These are phyloP conservation scores for Lichtheimia ornata DNA, from an alignment of 371 early-diverging fungal genomes.

Conservation along the genomic window DNA sequence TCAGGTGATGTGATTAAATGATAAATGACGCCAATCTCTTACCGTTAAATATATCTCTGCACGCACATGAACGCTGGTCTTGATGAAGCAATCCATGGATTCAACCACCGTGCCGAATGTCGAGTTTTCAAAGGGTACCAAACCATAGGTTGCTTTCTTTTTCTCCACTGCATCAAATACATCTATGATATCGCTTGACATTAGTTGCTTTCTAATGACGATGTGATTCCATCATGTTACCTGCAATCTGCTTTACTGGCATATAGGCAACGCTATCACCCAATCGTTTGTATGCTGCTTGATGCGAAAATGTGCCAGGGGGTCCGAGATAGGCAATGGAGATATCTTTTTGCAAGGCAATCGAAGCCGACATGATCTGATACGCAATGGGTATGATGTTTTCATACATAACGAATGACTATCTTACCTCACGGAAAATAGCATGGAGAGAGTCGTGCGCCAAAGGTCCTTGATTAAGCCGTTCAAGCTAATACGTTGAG, in stretches of 20 bases:
- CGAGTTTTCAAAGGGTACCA: slow-evolving; percentile 95
- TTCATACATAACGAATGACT: neutral
- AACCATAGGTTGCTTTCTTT: slow-evolving; percentile 81
- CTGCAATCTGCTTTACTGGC: slow-evolving; percentile 64
- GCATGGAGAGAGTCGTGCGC: slow-evolving; percentile 74
- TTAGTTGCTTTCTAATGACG: neutral
- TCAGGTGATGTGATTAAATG: neutral
- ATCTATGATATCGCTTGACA: slow-evolving; percentile 28
- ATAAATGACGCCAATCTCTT: slow-evolving; percentile 7
- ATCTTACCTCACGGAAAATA: slow-evolving; percentile 79
- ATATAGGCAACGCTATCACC: slow-evolving; percentile 80
- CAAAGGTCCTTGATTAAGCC: slow-evolving; percentile 82
- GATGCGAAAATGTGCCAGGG: slow-evolving; percentile 91
- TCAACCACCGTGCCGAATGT: slow-evolving; percentile 84
- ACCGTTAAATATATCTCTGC: slow-evolving; percentile 69
- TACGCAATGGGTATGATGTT: neutral
- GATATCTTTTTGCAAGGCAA: slow-evolving; percentile 81
- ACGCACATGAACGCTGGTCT: slow-evolving; percentile 56
- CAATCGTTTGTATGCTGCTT: slow-evolving; percentile 81
- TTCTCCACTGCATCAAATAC: slow-evolving; percentile 84
- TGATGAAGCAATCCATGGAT: slow-evolving; percentile 79
- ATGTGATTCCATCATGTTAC: slow-evolving; percentile 19
- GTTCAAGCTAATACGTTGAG: slow-evolving; percentile 34
- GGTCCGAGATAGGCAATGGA: slow-evolving; percentile 92
- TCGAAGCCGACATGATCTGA: slow-evolving; percentile 87